A percentile compares a stretch with the other conserved stretches of the same genome.
These are phyloP conservation scores for Rhizophora apiculata DNA, from an alignment of 345 rosid genomes.

Conservation along the genomic window DNA sequence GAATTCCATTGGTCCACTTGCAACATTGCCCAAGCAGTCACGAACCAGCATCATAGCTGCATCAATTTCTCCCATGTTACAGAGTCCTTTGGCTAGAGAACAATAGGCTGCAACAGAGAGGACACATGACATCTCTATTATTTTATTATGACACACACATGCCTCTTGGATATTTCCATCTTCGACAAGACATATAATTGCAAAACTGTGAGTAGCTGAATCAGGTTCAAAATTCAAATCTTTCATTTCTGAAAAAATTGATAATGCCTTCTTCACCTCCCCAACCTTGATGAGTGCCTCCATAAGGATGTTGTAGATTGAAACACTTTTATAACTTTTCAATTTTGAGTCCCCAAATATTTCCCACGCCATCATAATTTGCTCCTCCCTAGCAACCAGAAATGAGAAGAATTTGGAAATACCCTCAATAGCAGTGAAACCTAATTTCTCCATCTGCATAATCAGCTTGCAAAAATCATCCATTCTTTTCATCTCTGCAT, in stretches of 20 bases:
- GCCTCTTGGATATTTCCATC: slow-evolving; percentile 58
- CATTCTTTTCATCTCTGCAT: slow-evolving; percentile 52
- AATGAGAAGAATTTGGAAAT: slow-evolving; percentile 52
- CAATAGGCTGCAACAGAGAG: slow-evolving; percentile 66
- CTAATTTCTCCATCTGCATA: slow-evolving; percentile 47
- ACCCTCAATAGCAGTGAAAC: slow-evolving; percentile 53
- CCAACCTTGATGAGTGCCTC: slow-evolving; percentile 51
- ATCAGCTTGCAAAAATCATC: slow-evolving; percentile 52
- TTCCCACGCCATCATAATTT: slow-evolving; percentile 47
- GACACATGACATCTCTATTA: slow-evolving; percentile 60
- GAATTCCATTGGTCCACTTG: slow-evolving; percentile 72
- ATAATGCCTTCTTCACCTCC: slow-evolving; percentile 51
- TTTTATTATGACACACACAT: slow-evolving; percentile 62
- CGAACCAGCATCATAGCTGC: slow-evolving; percentile 76
- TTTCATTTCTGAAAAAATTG: slow-evolving; percentile 55
- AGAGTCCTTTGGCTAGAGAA: slow-evolving; percentile 66
- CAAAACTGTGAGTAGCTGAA: slow-evolving; percentile 53
- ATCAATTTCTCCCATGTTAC: slow-evolving; percentile 80
- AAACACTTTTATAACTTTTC: slow-evolving; percentile 56
- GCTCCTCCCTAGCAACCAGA: slow-evolving; percentile 50
- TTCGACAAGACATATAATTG: slow-evolving; percentile 52
- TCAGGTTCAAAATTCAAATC: slow-evolving; percentile 45
- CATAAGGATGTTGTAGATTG: slow-evolving; percentile 64
- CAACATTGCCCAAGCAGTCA: slow-evolving; percentile 69
- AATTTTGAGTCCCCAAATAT: slow-evolving; percentile 53